Base-by-base conservation (phyloP, 768 basidiomycete genomes). In the Termitomyces titanicus region DNA sequence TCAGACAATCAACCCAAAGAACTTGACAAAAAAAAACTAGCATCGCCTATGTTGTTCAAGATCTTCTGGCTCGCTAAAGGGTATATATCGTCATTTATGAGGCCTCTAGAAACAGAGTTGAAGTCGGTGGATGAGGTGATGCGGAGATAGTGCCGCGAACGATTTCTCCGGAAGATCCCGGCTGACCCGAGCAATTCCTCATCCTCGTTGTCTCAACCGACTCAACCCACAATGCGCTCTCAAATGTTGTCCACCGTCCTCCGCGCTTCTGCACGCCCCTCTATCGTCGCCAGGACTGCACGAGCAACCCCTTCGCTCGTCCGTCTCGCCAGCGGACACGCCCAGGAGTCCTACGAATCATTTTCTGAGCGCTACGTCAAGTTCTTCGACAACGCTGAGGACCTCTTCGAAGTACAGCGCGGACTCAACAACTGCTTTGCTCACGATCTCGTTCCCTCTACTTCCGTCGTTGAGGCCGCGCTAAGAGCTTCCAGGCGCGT, bases 361-460 rank as follows among this genome's bases (percentile, higher is more conserved):
- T 98, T 98, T 80, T 92, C 91, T 65, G 82, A 86, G 58, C 92
- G 96, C 68, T 98, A 98, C 75, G 87, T 94, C 67, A 79, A 79
- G 61, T 99, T 99, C 75, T 99, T 99, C 82, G 75, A 90, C 68
- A 80, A 84, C 53, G 94, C 93, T 47, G 86, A 94, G 68, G 97
- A 99, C 76, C 82, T 98, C 55, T 99, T 99, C 69, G 97, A 99
- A 79, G 89, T 99, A 61, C 96, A 99, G 75, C 92, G 97, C 48
- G 97, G 97, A 37, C 79, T 99, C 66, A 98, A 99, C 81, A 99
- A 99, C 82, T 98, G 95, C 78, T 99, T 99, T 70, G 92, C 97
- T 2, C 96, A 98, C 72, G 97, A 99, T 72, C 84, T 97, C 60
- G 94, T 97, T 13, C 94, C 94, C 5, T 83, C 91, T 1, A 82